phyloP scores from a whole-genome alignment of 768 basidiomycete genomes.

The Leccinellum albellum region DNA sequence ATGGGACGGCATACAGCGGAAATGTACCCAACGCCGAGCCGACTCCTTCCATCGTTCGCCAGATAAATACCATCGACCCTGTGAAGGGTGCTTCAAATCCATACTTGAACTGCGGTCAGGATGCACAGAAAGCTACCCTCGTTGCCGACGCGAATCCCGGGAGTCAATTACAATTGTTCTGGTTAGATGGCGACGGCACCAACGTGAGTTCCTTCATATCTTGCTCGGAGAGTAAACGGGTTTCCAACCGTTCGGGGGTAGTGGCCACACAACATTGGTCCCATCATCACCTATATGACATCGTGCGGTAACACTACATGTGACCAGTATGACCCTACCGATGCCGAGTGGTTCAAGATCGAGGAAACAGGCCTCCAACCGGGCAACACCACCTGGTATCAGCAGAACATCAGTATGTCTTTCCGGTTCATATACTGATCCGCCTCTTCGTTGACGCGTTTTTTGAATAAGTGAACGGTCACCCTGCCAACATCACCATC shows the following conservation, averaged over 20 bases:
- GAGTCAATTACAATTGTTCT: slow-evolving; percentile 50
- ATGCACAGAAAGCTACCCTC: slow-evolving; percentile 46
- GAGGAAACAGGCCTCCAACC: slow-evolving; percentile 45
- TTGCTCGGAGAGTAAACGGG: neutral
- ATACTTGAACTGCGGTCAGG: slow-evolving; percentile 57
- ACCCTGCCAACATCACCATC: slow-evolving; percentile 38
- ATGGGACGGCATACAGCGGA: slow-evolving; percentile 42
- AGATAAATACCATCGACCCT: slow-evolving; percentile 40
- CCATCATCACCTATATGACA: slow-evolving; percentile 73
- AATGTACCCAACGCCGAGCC: slow-evolving; percentile 40
- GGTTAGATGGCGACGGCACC: slow-evolving; percentile 45
- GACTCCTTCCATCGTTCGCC: slow-evolving; percentile 41
- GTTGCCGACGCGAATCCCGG: slow-evolving; percentile 59
- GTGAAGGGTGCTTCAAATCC: slow-evolving; percentile 57
- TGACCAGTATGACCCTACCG: slow-evolving; percentile 52
- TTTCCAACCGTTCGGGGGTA: slow-evolving; percentile 10
- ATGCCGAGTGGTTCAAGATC: slow-evolving; percentile 75
- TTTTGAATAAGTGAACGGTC: slow-evolving; percentile 35
- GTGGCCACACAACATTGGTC: slow-evolving; percentile 62
- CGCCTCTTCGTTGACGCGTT: neutral
- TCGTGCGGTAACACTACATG: slow-evolving; percentile 56
- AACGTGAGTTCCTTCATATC: slow-evolving; percentile 24
- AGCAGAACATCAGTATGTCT: slow-evolving; percentile 49
- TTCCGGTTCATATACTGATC: neutral
- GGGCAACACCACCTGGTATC: slow-evolving; percentile 44